Conservation (phyloP, 2,329 filamentous ascomycete species). For the Fusarium sp. region DNA sequence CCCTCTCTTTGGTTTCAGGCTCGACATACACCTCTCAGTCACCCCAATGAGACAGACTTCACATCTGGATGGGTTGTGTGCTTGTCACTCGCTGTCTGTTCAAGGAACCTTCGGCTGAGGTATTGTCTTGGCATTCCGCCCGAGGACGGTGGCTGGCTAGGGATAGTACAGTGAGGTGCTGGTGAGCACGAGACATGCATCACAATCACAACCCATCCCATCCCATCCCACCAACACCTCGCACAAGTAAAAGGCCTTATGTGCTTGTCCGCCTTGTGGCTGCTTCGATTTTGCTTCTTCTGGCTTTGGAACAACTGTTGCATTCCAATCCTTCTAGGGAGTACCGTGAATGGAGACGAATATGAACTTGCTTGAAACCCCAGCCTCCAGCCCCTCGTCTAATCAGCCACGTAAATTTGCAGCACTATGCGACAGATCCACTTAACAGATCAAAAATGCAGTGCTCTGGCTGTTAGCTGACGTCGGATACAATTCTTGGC, state of each 20-base stretch:
- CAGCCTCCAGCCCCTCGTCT: constrained; percentile 46
- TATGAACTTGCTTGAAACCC: constrained; percentile 28
- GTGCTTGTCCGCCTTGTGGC: constrained; percentile 23
- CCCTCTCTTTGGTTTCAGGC: background rate
- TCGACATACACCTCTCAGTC: background rate
- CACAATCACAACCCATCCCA: no score
- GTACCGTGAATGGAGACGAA: constrained; percentile 17
- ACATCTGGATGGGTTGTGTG: constrained; percentile 5
- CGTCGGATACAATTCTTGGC: constrained; percentile 37
- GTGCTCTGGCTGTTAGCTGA: constrained; percentile 30
- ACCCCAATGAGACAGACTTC: constrained; percentile 3
- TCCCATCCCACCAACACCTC: constrained; percentile 33
- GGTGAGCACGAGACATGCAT: constrained; percentile 42
- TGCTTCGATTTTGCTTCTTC: constrained; percentile 36
- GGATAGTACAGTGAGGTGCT: constrained; percentile 4
- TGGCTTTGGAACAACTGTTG: constrained; percentile 4
- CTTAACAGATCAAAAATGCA: constrained; percentile 27
- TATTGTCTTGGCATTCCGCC: constrained; percentile 30
- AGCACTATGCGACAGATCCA: constrained; percentile 30
- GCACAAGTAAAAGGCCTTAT: constrained; percentile 16
- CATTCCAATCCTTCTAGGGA: constrained; percentile 9
- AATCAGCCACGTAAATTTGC: constrained; percentile 48
- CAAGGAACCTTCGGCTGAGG: constrained; percentile 21
- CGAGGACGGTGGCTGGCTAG: constrained; percentile 17
- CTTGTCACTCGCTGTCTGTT: background rate